phyloP scores from a whole-genome alignment of 176 grass and related monocot genomes.

The Avena eriantha region DNA sequence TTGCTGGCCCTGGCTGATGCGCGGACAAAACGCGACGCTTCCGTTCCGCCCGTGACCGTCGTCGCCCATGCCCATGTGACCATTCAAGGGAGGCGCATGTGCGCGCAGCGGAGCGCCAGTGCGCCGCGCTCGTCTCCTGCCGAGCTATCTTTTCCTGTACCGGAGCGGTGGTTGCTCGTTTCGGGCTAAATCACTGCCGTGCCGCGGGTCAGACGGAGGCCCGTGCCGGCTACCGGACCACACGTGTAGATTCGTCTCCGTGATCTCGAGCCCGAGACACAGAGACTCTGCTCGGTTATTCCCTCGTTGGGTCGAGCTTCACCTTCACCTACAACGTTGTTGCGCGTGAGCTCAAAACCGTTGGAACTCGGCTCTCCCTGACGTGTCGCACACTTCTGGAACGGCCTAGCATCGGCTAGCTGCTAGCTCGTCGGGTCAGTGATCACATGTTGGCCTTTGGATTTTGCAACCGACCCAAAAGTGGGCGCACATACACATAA shows the following conservation, averaged over 20 bases:
- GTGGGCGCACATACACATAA: conserved; percentile 14
- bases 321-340: neutral
- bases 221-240: conserved; percentile 17
- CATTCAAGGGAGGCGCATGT: conserved; percentile 17
- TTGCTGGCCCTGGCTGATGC: conserved; percentile 4
- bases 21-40: conserved; percentile 40
- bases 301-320: neutral
- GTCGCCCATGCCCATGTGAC: conserved; percentile 58
- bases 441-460: conserved; percentile 54
- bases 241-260: neutral
- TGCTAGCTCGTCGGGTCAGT: conserved; percentile 18
- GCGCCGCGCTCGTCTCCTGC: neutral
- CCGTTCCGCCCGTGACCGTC: conserved; percentile 54
- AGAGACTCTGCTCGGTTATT: neutral
- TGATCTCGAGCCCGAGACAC: neutral
- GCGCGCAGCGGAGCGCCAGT: conserved; percentile 4
- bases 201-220: neutral
- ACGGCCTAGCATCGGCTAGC: neutral
- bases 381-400: neutral
- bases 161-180: conserved; percentile 3
- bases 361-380: neutral
- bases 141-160: neutral
- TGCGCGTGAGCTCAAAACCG: neutral
- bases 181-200: neutral
- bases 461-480: conserved; percentile 35